Evolutionary conservation across 768 basidiomycete genomes (phyloP).

Genomic region (Tricholoma terreum): DNA sequence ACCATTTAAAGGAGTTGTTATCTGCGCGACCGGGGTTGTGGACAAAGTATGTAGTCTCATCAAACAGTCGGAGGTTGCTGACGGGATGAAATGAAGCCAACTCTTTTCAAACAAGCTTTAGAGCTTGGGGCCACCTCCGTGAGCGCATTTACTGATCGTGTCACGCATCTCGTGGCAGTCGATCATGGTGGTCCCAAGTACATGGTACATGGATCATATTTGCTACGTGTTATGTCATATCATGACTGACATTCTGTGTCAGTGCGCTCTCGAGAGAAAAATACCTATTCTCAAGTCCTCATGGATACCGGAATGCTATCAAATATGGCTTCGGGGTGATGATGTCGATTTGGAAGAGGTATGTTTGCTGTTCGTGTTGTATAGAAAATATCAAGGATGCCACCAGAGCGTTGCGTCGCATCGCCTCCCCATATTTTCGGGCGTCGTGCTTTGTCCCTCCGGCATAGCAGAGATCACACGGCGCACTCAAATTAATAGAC

Average conservation of each 20-base stretch:
- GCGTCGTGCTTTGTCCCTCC: constrained; percentile 67
- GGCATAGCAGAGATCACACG: constrained; percentile 63
- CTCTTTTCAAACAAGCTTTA: constrained; percentile 69
- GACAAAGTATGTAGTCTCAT: constrained; percentile 60
- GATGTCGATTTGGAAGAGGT: constrained; percentile 71
- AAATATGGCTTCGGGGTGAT: constrained; percentile 75
- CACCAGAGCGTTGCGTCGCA: constrained; percentile 55
- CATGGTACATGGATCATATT: constrained; percentile 39
- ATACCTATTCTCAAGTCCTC: constrained; percentile 76
- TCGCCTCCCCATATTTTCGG: constrained; percentile 72
- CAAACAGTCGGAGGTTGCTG: not conserved
- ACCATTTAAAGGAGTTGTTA: constrained; percentile 59
- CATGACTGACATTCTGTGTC: constrained; percentile 2
- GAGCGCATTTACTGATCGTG: constrained; percentile 74
- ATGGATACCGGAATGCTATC: constrained; percentile 74
- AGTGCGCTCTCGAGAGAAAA: constrained; percentile 82
- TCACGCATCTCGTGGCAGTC: constrained; percentile 86
- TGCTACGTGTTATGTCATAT: not conserved
- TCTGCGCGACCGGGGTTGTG: constrained; percentile 75
- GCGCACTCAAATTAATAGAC: constrained; percentile 61
- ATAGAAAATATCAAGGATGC: not conserved
- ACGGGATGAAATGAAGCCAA: constrained; percentile 41
- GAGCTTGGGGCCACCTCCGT: constrained; percentile 76
- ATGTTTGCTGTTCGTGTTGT: constrained; percentile 13
- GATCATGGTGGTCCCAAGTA: constrained; percentile 86